Percentiles rank a stretch among this genome's conserved stretches.
Evolutionary conservation across 106 monocot species (phyloP).

Genomic region (Dactylorhiza incarnata): DNA sequence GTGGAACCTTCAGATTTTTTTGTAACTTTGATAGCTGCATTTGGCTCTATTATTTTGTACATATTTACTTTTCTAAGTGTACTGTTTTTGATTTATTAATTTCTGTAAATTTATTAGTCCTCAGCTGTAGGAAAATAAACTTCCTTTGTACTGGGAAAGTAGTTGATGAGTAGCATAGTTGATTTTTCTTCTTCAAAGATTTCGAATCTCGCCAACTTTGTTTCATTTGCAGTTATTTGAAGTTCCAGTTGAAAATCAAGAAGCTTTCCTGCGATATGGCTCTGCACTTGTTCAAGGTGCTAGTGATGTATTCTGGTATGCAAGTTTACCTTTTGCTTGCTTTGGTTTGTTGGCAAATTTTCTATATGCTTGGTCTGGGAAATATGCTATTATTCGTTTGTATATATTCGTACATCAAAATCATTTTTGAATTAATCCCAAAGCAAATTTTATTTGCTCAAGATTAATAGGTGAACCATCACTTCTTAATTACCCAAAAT

Average conservation of each 20-base stretch:
- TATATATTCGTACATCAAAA: no score
- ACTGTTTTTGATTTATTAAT: neutral
- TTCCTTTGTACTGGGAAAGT: neutral
- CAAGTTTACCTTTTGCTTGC: neutral
- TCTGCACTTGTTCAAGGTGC: conserved; percentile 99
- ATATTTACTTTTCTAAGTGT: neutral
- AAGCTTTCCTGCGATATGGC: conserved; percentile 64
- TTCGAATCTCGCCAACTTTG: neutral
- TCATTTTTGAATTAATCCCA: no score
- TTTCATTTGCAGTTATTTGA: conserved; percentile 65
- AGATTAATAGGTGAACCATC: no score
- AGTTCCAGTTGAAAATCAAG: conserved; percentile 60
- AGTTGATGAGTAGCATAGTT: neutral
- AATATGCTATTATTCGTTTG: neutral
- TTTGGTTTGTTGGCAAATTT: neutral
- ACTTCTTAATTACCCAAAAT: no score
- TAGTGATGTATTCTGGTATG: conserved; percentile 94
- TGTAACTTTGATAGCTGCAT: neutral
- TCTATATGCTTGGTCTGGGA: neutral
- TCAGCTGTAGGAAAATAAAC: neutral
- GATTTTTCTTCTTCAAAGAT: neutral
- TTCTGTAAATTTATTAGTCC: neutral
- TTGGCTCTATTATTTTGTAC: neutral
- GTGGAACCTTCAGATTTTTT: neutral
- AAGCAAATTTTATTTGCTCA: no score